These are phyloP conservation scores for Takashimella koratensis DNA, from an alignment of 1,284 basidiomycete genomes.

Conservation along the genomic window DNA sequence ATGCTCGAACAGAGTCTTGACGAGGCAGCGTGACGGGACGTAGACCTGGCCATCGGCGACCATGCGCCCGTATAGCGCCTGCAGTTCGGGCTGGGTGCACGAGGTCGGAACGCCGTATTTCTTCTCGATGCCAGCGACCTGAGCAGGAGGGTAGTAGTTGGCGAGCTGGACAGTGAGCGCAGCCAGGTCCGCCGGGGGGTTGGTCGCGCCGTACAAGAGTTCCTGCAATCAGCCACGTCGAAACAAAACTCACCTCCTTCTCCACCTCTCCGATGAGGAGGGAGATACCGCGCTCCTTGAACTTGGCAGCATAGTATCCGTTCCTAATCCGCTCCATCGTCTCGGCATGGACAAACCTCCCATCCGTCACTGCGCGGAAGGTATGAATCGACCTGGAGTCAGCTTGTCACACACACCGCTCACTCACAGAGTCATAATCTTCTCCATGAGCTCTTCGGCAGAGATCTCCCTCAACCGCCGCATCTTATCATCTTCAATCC, in stretches of 20 bases:
- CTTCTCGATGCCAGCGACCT: slow-evolving; percentile 14
- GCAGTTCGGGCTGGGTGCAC: not conserved
- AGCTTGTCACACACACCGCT: not conserved
- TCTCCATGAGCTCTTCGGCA: slow-evolving; percentile 16
- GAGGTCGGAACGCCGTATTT: slow-evolving; percentile 2
- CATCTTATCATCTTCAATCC: slow-evolving; percentile 20
- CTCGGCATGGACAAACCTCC: slow-evolving; percentile 20
- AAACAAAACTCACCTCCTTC: slow-evolving; percentile 12
- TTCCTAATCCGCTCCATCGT: slow-evolving; percentile 10
- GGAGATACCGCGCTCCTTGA: slow-evolving; percentile 19
- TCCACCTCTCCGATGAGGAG: slow-evolving; percentile 24
- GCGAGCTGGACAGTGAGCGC: slow-evolving; percentile 17
- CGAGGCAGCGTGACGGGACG: slow-evolving; percentile 14
- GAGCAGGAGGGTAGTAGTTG: slow-evolving; percentile 22
- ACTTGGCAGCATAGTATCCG: slow-evolving; percentile 18
- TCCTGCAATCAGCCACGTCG: slow-evolving; percentile 8
- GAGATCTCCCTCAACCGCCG: slow-evolving; percentile 16
- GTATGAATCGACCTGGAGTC: slow-evolving; percentile 18
- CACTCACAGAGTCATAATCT: slow-evolving; percentile 25
- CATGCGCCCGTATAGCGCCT: slow-evolving; percentile 17
- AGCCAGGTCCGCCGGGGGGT: slow-evolving; percentile 13
- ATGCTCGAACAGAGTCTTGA: slow-evolving; percentile 14
- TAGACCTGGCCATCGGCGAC: slow-evolving; percentile 26
- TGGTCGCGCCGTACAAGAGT: slow-evolving; percentile 22
- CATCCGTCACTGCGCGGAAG: slow-evolving; percentile 26